phyloP scores from a whole-genome alignment of 257 asterid genomes.

The Perilla frutescens region DNA sequence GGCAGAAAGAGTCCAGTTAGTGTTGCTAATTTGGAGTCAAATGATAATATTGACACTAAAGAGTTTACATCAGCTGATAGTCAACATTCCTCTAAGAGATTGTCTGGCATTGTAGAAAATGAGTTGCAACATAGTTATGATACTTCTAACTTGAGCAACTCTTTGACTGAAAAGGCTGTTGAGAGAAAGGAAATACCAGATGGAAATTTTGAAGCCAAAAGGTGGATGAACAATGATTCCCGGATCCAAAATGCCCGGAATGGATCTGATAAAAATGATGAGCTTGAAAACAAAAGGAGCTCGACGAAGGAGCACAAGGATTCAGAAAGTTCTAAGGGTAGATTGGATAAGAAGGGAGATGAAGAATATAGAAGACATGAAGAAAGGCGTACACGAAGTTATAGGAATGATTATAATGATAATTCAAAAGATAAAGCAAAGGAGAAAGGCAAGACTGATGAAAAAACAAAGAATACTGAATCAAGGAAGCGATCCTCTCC shows the following conservation, averaged over 20 bases:
- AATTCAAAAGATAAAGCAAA: slow-evolving; percentile 63
- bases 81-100: slow-evolving; percentile 44
- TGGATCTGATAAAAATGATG: slow-evolving; percentile 56
- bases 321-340: slow-evolving; percentile 53
- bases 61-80: slow-evolving; percentile 37
- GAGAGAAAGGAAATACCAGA: slow-evolving; percentile 53
- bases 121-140: slow-evolving; percentile 40
- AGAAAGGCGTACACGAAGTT: slow-evolving; percentile 55
- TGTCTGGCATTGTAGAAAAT: slow-evolving; percentile 42
- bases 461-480: slow-evolving; percentile 64
- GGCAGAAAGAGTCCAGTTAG: slow-evolving; percentile 40
- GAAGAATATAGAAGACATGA: slow-evolving; percentile 60
- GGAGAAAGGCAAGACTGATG: slow-evolving; percentile 62
- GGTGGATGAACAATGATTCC: slow-evolving; percentile 43
- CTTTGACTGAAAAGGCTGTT: slow-evolving; percentile 40
- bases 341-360: slow-evolving; percentile 55
- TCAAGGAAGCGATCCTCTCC: slow-evolving; percentile 69
- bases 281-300: slow-evolving; percentile 50
- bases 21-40: slow-evolving; percentile 38
- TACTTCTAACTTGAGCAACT: slow-evolving; percentile 38
- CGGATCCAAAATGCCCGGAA: slow-evolving; percentile 38
- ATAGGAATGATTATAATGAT: slow-evolving; percentile 51
- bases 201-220: slow-evolving; percentile 45
- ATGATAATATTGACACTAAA: slow-evolving; percentile 40
- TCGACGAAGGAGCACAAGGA: slow-evolving; percentile 46